Evolutionary conservation across 2,329 filamentous ascomycete species (phyloP), one percentile per base, ranked within the genome.

Genomic region (Monilinia fructigena): DNA sequence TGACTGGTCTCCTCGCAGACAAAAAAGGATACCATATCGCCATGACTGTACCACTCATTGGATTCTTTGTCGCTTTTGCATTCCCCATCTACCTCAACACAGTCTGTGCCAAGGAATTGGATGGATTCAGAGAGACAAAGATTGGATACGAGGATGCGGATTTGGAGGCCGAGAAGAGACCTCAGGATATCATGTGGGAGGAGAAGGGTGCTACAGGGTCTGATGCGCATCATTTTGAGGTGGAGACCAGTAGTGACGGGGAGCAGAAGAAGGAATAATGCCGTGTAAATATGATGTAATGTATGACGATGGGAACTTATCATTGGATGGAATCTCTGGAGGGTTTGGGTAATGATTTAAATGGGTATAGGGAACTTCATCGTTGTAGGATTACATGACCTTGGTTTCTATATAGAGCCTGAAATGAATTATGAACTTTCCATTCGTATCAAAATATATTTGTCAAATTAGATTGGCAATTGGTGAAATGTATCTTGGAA

Each of bases 61-160:
- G 74, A 4, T 77, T 77, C 70, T 73, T 75, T 52, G 70, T 77
- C 61, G 72, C 73, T 28, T 77, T 76, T 54, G 74, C 74, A 16
- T 77, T 71, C 68, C 75, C 75, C 2, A 75, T 78, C 56, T 78
- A 77, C 65, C 63, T 77, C 50, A 77, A 78, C 60, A 71, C 71
- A 0, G 45, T 76, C 16, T 76, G 74, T 62, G 71, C 71, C 14
- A 72, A 72, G 68, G 76, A 78, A 60, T 60, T 78, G 18, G 76
- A 78, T 65, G 76, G 76, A 38, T 77, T 77, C 71, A 70, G 74
- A 28, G 75, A 72, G 38, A 76, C 72, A 18, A 76, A 75, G 72
- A 77, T 77, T 64, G 76, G 76, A 6, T 76, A 77, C 56, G 65
- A 64, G 28, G 71, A 69, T 26, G 55, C 55, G 18, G 63, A 65